Percentiles rank a stretch among this genome's conserved stretches.
Conservation (phyloP, 208 protist species). For the Angomonas ambiguus region DNA sequence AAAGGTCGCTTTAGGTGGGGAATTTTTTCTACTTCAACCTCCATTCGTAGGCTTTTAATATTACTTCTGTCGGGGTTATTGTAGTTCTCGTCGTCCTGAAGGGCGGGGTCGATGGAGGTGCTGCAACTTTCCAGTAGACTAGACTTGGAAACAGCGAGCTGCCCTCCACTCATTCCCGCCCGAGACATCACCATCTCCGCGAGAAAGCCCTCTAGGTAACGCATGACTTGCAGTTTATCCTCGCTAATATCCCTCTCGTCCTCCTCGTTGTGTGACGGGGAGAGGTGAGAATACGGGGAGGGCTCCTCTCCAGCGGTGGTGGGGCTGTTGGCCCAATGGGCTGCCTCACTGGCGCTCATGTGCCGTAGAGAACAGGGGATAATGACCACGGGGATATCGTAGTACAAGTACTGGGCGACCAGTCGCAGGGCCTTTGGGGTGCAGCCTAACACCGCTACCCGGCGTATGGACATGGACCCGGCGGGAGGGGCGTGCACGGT, state of each 20-base stretch:
- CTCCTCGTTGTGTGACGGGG: not conserved
- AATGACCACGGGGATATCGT: not conserved
- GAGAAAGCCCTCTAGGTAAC: not conserved
- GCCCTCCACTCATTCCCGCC: not conserved
- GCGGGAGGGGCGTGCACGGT: constrained; percentile 11
- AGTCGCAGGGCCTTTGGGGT: constrained; percentile 8
- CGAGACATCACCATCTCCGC: not conserved
- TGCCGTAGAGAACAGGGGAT: not conserved
- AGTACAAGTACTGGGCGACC: constrained; percentile 10
- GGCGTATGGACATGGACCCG: constrained; percentile 1
- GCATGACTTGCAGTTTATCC: not conserved
- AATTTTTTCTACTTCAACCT: not conserved
- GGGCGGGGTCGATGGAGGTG: not conserved
- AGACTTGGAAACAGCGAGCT: not conserved
- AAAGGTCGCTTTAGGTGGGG: not conserved
- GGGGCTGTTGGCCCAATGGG: not conserved
- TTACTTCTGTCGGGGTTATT: not conserved
- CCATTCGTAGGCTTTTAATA: not conserved
- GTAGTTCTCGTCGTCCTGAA: not conserved
- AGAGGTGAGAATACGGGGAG: not conserved
- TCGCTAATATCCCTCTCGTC: not conserved
- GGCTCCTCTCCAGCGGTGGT: no score
- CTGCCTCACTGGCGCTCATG: not conserved
- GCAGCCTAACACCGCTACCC: constrained; percentile 11
- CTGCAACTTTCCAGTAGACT: not conserved